Percentiles rank a stretch among this genome's conserved stretches.
Conservation (phyloP, 805 yeast species). For the Ogataea pignaliae region DNA sequence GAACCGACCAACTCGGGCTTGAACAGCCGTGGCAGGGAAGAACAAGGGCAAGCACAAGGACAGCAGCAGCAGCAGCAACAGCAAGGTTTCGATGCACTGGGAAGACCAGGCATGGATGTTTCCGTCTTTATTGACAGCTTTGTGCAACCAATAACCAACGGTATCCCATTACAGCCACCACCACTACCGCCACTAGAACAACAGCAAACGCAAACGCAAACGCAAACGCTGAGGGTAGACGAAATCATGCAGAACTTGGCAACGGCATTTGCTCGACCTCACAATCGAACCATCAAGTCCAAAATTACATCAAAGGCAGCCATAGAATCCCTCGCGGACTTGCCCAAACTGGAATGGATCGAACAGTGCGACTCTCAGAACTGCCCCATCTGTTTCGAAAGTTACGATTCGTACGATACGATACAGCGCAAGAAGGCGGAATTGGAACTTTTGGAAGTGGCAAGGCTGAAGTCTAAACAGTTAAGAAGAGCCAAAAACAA, state of each 20-base stretch:
- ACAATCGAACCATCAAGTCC: background rate
- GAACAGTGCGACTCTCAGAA: slow-evolving; percentile 11
- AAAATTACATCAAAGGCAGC: slow-evolving; percentile 19
- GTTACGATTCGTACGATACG: slow-evolving; percentile 15
- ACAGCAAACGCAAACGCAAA: background rate
- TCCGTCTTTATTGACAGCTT: no score
- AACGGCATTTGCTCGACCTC: background rate
- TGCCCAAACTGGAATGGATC: slow-evolving; percentile 24
- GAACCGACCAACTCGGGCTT: no score
- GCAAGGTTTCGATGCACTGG: no score
- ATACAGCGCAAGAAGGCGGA: background rate
- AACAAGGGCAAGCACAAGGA: no score
- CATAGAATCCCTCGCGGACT: slow-evolving; percentile 23
- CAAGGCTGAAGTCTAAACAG: background rate
- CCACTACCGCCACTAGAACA: background rate
- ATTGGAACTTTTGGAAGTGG: background rate
- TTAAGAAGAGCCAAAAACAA: background rate
- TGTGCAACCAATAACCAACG: no score
- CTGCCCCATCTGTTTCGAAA: slow-evolving; percentile 43
- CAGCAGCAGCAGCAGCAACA: no score
- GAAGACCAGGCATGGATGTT: no score
- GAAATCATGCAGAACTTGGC: background rate
- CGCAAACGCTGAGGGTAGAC: background rate
- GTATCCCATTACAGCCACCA: no score
- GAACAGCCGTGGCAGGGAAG: no score